Conservation (phyloP, 208 protist species). For the Trypanosoma caninum region DNA sequence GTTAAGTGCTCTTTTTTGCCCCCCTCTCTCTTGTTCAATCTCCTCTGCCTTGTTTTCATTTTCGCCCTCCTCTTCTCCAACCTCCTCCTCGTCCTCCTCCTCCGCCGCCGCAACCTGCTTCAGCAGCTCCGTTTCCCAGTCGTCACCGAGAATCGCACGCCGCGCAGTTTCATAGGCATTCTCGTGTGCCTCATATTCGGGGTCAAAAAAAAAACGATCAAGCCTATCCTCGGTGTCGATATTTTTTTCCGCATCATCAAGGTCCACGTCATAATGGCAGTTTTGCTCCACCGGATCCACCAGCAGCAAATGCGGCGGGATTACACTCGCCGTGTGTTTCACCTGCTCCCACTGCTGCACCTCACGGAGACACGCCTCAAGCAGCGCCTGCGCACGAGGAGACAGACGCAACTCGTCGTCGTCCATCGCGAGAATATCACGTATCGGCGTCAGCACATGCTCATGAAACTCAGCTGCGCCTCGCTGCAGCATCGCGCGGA, state of each 20-base stretch:
- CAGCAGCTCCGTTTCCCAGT: conserved; percentile 79
- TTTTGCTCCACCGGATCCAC: conserved; percentile 95
- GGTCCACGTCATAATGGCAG: conserved; percentile 92
- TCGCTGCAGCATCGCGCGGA: conserved; percentile 60
- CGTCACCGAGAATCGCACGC: conserved; percentile 90
- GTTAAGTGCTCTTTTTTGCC: not conserved
- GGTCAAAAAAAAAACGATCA: conserved; percentile 94
- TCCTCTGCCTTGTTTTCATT: conserved; percentile 30
- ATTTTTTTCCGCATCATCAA: conserved; percentile 91
- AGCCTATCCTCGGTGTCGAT: conserved; percentile 65
- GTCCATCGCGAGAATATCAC: conserved; percentile 81
- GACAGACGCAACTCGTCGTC: conserved; percentile 93
- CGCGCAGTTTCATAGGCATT: conserved; percentile 90
- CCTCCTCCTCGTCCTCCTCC: conserved; percentile 34
- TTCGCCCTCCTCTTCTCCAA: conserved; percentile 34
- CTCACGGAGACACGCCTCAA: conserved; percentile 94
- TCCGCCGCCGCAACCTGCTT: conserved; percentile 55
- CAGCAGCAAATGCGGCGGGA: conserved; percentile 83
- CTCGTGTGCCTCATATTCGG: conserved; percentile 93
- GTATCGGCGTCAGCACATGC: conserved; percentile 72
- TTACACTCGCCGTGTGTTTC: conserved; percentile 70
- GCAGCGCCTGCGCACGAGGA: conserved; percentile 94
- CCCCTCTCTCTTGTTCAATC: not conserved
- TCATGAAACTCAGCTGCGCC: conserved; percentile 59
- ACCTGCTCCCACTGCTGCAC: conserved; percentile 84